Percentiles rank a stretch among this genome's conserved stretches.
Evolutionary conservation across 805 yeast genomes (phyloP).

Genomic region (Yarrowia sp.): DNA sequence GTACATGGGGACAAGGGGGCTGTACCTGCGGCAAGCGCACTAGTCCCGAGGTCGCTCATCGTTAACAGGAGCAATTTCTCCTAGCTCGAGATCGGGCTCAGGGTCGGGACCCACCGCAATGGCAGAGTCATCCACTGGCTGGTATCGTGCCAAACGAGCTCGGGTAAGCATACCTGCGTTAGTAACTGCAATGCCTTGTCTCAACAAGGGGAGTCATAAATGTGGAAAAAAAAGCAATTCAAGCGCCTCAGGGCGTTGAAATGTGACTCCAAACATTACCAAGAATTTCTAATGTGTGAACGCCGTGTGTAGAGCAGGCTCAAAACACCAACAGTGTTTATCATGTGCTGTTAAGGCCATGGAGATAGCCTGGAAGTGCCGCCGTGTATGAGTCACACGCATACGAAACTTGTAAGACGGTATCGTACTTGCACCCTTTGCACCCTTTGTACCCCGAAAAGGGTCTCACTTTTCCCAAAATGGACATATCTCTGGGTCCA

Average conservation of each 20-base stretch:
- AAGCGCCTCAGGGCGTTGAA: not conserved
- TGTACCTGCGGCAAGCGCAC: no score
- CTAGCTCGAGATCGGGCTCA: slow-evolving; percentile 16
- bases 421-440: no score
- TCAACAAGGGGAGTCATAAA: not conserved
- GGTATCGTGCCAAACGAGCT: slow-evolving; percentile 28
- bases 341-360: not conserved
- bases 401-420: no score
- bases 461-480: not conserved
- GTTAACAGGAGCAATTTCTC: not conserved
- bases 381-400: no score
- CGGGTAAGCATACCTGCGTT: slow-evolving; percentile 33
- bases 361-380: not conserved
- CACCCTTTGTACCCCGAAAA: no score
- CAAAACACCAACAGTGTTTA: no score
- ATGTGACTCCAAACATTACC: not conserved
- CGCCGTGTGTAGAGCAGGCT: no score
- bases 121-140: slow-evolving; percentile 11
- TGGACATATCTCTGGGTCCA: not conserved
- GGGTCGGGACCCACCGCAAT: slow-evolving; percentile 12
- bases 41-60: not conserved
- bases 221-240: not conserved
- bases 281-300: not conserved
- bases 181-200: not conserved
- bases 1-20: not conserved